Evolutionary conservation across 2,329 filamentous ascomycete genomes (phyloP), one percentile per base, ranked within the genome.

Genomic region (Botrytis squamosa): DNA sequence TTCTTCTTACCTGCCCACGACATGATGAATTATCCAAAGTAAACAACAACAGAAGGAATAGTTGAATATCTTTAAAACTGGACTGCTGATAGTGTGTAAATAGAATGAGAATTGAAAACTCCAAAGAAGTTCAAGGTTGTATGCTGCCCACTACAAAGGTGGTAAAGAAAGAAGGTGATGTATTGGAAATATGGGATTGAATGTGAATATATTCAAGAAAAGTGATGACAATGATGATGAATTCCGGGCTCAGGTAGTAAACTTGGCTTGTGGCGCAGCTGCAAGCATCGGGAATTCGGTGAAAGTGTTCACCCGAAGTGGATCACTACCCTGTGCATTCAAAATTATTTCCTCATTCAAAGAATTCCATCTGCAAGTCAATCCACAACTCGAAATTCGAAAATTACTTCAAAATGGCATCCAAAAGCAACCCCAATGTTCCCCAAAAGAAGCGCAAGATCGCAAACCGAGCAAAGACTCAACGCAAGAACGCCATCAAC

Each of bases 1-100:
- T 57, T 60, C 18, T 33, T 52, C 72, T 75, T 83, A 85, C 84
- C 84, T 78, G 84, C 84, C 84, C 84, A 86, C 76, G 84, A 85
- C 84, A 86, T 86, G 78, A 77, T 83, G 80, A 79, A 68, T 74
- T 68, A 55, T 63, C 59, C 29, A 36, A 42, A 57, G 38, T 59
- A 42, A 57, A 68, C 36, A 42, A 42, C 14, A 40, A 42, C 9
- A 60, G 64, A 46, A 49, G 22, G 10, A 60, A 66, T 55, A 25
- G 4, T 66, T 36, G n/a, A 62, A 9, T 72, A 66, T 72, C 38
- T 46, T 40, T 42, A 16, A 38, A 55, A 49, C 33, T 40, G 33
- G n/a, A 72, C 22, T 57, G 29, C 40, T 10, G 10, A n/a, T 67
- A 6, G 9, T 42, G 20, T 42, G 49, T 8, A 57, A 36, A 59